Conservation (phyloP, 106 monocot species). For the Ottelia alismoides region DNA sequence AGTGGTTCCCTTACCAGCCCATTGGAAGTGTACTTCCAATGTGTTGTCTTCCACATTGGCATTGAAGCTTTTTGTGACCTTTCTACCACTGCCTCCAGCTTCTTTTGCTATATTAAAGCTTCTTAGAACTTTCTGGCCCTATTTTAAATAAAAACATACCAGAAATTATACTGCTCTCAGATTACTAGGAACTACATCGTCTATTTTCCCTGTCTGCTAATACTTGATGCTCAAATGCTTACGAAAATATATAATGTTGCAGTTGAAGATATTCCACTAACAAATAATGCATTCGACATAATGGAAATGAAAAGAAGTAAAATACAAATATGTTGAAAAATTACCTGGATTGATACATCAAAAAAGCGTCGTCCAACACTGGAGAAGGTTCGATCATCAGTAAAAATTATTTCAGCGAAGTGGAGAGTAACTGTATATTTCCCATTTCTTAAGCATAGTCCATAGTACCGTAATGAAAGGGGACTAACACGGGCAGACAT, state of each 20-base stretch:
- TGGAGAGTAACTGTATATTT: constrained; percentile 16
- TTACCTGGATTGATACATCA: constrained; percentile 19
- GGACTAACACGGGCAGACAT: constrained; percentile 11
- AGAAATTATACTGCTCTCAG: no score
- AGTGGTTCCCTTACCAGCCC: no score
- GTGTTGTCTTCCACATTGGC: no score
- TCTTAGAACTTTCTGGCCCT: no score
- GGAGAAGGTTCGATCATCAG: constrained; percentile 5
- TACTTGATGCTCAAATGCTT: not conserved
- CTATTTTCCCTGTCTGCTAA: no score
- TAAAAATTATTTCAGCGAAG: constrained; percentile 19
- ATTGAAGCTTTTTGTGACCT: no score
- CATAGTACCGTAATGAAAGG: constrained; percentile 13
- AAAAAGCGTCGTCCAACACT: constrained; percentile 16
- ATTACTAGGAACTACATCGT: no score
- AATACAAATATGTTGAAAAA: not conserved
- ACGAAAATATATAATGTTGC: not conserved
- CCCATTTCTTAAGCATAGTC: constrained; percentile 11
- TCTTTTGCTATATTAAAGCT: no score
- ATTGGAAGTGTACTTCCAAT: no score
- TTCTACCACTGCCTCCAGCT: no score
- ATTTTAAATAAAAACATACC: no score
- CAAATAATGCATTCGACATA: not conserved
- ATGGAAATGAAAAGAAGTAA: not conserved
- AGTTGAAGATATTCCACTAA: not conserved